Base-by-base conservation (phyloP, 441 rosid species). In the Mallotus japonicus region DNA sequence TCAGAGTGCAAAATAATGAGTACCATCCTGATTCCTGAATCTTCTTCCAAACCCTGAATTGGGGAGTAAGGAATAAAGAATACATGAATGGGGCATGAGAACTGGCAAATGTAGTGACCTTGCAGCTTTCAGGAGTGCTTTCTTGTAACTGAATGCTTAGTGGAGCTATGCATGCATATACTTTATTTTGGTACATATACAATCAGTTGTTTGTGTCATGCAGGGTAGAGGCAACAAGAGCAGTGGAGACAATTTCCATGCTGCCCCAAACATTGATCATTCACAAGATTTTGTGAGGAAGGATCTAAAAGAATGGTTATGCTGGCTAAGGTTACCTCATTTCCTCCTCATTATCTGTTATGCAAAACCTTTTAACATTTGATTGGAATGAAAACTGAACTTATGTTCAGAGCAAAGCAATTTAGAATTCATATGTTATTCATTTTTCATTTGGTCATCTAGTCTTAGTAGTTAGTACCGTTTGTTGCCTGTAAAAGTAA, bases 161-260 rank as follows among this genome's bases (percentile, higher is more conserved):
- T 34, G 24, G 75, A 72, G 46, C 44, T 40, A 61, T 19, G n/a
- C 17, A 54, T 59, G 61, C 64, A 22, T 46, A 15, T 67, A 10
- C 57, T 56, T 47, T 59, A 51, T 32, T 58, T 10, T 53, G 62
- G 75, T 37, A 61, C 34, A n/a, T 32, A 20, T 73, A 55, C 59
- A 47, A 20, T 62, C n/a, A 62, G 51, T 71, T 60, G 6, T 75
- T 71, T 78, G 62, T 76, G 20, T 80, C 55, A 47, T 79, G 72
- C 91, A 95, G 99, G 99, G 99, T 62, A 83, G 90, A 75, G 99
- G 99, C 79, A 95, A 92, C 83, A 92, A 92, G 84, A 95, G 99
- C 73, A 95, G 99, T 77, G 99, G 99, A 71, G 99, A 95, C 75
- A 86, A 82, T 86, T 95, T 95, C 79, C 99, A 95, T 83, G 99